A percentile compares a stretch with the other conserved stretches of the same genome.
Conservation (phyloP, 2,329 filamentous ascomycete genomes). For the Hyphodiscus sp. region DNA sequence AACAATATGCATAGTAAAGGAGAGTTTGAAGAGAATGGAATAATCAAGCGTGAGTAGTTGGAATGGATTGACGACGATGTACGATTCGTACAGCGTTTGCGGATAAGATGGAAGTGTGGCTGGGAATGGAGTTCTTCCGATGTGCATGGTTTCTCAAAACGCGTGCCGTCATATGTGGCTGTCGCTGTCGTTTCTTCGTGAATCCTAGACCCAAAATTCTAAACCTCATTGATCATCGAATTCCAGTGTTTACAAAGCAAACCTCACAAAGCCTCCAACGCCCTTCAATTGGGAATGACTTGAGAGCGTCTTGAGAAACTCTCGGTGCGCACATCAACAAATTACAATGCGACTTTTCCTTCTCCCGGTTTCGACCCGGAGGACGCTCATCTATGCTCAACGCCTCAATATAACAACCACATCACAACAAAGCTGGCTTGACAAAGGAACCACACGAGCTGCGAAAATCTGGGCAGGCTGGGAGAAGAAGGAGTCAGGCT, state of each 20-base stretch:
- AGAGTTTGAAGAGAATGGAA: no score
- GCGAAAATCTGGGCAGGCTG: constrained; percentile 75
- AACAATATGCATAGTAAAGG: background rate
- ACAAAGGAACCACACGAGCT: constrained; percentile 65
- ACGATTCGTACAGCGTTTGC: no score
- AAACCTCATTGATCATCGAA: background rate
- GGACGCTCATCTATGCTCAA: constrained; percentile 89
- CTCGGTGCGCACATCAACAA: constrained; percentile 3
- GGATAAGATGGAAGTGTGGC: background rate
- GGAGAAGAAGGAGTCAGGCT: constrained; percentile 78
- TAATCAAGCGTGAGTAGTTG: no score
- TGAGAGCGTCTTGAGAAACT: background rate
- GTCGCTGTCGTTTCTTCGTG: background rate
- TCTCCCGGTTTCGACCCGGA: constrained; percentile 83
- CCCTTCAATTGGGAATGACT: background rate
- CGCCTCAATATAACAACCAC: constrained; percentile 54
- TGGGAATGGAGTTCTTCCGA: background rate
- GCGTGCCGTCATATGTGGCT: background rate
- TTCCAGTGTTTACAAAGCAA: background rate
- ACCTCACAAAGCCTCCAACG: background rate
- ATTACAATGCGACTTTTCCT: constrained; percentile 80
- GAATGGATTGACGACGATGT: no score
- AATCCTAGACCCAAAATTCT: background rate
- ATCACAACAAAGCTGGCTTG: constrained; percentile 50
- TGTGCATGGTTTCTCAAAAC: background rate